phyloP scores from a whole-genome alignment of 768 basidiomycete species.

The Hygrophorus russula region DNA sequence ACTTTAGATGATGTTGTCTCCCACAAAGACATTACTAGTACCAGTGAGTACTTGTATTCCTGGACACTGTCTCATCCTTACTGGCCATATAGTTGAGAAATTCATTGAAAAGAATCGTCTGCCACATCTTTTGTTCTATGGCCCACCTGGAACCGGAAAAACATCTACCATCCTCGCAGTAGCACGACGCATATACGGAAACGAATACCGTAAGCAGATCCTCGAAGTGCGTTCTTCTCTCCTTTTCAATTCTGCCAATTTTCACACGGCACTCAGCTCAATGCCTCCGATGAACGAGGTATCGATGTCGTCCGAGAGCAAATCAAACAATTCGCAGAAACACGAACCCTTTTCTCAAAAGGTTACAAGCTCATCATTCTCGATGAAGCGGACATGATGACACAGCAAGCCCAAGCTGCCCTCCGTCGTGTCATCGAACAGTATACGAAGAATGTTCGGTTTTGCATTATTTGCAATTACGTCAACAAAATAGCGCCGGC shows the following conservation, averaged over 20 bases:
- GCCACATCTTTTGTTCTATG: conserved; percentile 94
- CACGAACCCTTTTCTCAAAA: conserved; percentile 81
- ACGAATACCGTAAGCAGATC: conserved; percentile 80
- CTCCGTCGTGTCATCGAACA: conserved; percentile 96
- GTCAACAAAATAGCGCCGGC: conserved; percentile 99
- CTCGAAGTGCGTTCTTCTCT: conserved; percentile 55
- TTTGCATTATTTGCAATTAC: conserved; percentile 99
- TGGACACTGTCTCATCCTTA: conserved; percentile 6
- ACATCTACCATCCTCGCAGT: conserved; percentile 96
- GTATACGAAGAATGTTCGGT: conserved; percentile 96
- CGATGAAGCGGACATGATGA: conserved; percentile 99
- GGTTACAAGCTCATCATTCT: conserved; percentile 97
- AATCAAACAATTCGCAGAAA: conserved; percentile 97
- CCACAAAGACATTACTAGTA: conserved; percentile 88
- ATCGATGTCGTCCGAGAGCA: conserved; percentile 98
- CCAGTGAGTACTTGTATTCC: conserved; percentile 47
- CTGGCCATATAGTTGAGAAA: conserved; percentile 61
- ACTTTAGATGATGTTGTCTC: conserved; percentile 92
- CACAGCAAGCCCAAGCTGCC: conserved; percentile 91
- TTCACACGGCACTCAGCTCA: conserved; percentile 44
- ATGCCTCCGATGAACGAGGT: conserved; percentile 96
- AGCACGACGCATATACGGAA: conserved; percentile 87
- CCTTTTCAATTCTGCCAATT: neutral
- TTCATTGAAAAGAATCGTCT: conserved; percentile 93
- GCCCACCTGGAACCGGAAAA: conserved; percentile 97